Conservation (phyloP, 2,329 filamentous ascomycete genomes). For the Pestalotiopsis sp. region DNA sequence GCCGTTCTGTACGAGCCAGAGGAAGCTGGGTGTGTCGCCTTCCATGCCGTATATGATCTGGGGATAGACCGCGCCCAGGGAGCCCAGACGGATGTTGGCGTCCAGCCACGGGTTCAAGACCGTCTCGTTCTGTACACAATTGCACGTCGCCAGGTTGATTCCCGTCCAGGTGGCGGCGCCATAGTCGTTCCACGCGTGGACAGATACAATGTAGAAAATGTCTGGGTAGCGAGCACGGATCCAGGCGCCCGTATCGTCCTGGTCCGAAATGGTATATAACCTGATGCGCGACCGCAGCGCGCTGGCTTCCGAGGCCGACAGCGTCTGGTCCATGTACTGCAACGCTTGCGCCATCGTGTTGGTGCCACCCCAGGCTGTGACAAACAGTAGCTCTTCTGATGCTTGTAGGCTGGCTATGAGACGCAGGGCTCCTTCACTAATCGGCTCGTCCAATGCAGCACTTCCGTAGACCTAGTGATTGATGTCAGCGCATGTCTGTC, state of each 20-base stretch:
- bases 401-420: constrained; percentile 30
- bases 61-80: constrained; percentile 37
- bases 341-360: constrained; percentile 49
- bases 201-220: constrained; percentile 47
- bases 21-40: constrained; percentile 42
- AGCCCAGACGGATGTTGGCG: constrained; percentile 43
- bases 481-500: neutral
- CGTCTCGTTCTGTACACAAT: neutral
- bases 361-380: constrained; percentile 50
- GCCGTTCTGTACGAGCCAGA: constrained; percentile 45
- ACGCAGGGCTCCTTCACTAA: constrained; percentile 36
- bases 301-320: constrained; percentile 26
- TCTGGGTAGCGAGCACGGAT: constrained; percentile 46
- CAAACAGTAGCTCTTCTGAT: constrained; percentile 43
- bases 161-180: constrained; percentile 54
- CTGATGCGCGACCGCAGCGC: constrained; percentile 25
- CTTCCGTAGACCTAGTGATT: constrained; percentile 16
- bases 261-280: constrained; percentile 50
- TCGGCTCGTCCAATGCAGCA: constrained; percentile 18
- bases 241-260: constrained; percentile 50
- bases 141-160: constrained; percentile 36
- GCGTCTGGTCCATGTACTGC: constrained; percentile 33
- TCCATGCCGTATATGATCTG: constrained; percentile 46
- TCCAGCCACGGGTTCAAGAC: constrained; percentile 47
- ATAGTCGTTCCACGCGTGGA: constrained; percentile 53